phyloP scores from a whole-genome alignment of 2,329 filamentous ascomycete species.

The Exophiala dermatitidis region DNA sequence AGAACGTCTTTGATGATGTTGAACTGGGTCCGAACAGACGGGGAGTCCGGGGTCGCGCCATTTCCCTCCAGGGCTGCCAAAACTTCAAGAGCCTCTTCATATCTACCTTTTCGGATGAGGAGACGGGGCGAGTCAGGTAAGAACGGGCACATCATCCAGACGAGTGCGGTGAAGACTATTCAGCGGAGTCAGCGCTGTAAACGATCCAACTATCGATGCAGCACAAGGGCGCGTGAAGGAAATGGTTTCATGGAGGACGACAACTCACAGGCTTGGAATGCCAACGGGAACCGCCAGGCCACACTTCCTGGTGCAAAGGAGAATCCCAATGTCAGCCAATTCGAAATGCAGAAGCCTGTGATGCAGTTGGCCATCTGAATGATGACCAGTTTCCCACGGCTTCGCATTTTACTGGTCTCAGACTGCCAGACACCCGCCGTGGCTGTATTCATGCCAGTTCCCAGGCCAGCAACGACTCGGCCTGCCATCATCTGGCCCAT shows the following conservation, averaged over 20 bases:
- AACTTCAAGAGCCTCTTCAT: not conserved
- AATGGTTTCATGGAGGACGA: not conserved
- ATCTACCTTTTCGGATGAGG: conserved; percentile 44
- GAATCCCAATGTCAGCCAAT: conserved; percentile 46
- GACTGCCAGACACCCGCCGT: conserved; percentile 39
- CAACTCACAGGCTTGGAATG: conserved; percentile 45
- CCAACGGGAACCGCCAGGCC: conserved; percentile 52
- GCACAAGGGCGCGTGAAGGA: not conserved
- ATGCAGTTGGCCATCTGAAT: conserved; percentile 46
- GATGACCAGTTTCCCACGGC: conserved; percentile 48
- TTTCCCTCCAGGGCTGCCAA: conserved; percentile 26
- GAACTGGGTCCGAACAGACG: conserved; percentile 30
- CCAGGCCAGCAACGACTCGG: conserved; percentile 40
- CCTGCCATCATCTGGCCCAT: conserved; percentile 41
- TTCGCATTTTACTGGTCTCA: conserved; percentile 45
- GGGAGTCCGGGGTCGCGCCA: conserved; percentile 29
- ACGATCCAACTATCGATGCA: not conserved
- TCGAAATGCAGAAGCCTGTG: conserved; percentile 43
- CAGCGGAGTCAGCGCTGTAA: no score
- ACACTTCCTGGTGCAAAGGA: conserved; percentile 45
- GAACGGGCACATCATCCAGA: conserved; percentile 35
- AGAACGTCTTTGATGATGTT: conserved; percentile 35
- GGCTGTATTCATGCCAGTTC: conserved; percentile 32
- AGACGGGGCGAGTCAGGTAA: conserved; percentile 49
- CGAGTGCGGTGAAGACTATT: conserved; percentile 45